Evolutionary conservation across 495 filamentous ascomycete species (phyloP), one percentile per base, ranked within the genome.

Genomic region (Halenospora varia): DNA sequence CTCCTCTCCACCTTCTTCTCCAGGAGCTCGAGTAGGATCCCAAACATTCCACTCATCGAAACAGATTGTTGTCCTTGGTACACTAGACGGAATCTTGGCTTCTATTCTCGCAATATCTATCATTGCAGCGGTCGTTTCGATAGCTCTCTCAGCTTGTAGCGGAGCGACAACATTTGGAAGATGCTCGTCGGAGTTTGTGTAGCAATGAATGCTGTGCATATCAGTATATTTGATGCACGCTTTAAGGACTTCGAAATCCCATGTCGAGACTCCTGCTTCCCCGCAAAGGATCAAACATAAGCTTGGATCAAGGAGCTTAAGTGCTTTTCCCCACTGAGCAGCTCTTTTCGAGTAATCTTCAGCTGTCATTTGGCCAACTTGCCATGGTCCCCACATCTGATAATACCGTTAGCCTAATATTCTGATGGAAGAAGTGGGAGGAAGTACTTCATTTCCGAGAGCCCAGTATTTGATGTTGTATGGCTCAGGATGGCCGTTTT

Each of bases 1-100:
- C 65, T 89, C 84, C 68, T 88, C 86, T 0, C 82, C 86, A 18
- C 86, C 86, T 51, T 76, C 69, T 59, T 85, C 83, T 41, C 86
- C 87, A 2, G 83, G 84, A 1, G 88, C 88, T 22, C 88, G 81
- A 39, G 79, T 73, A 6, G 87, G 87, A 65, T 91, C 88, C 88
- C 88, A 91, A 11, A 91, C 87, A 69, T 92, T 89, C 88, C 88
- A 91, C 69, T 91, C 88, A 68, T 92, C 88, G 67, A 91, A 91
- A 70, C 88, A 91, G 68, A 92, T 89, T 39, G 75, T 86, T 13
- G 81, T 84, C 10, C 75, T 70, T 17, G 51, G 20, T 1, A 62
- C 78, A 2, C 74, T 70, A 1, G 78, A 71, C 0, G 84, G 73
- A 1, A 89, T 80, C 1, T 67, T 66, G 60, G 83, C 84, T 67